Percentiles rank a stretch among this genome's conserved stretches.
Evolutionary conservation across 2,329 filamentous ascomycete species (phyloP).

Genomic region (Tolypocladium paradoxum): DNA sequence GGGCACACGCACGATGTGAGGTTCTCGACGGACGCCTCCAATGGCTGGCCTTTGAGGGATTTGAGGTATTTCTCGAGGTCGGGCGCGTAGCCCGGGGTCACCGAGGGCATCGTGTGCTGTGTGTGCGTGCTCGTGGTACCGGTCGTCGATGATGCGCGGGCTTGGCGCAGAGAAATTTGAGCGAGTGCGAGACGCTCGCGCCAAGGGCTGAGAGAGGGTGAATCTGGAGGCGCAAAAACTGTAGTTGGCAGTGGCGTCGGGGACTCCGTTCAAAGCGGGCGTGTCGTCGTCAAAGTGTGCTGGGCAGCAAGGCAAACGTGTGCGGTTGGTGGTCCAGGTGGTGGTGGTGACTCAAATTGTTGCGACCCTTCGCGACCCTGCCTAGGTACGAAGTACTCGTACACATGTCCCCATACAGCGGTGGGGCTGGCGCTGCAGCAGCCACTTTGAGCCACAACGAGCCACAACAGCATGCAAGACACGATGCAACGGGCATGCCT

Average conservation of each 20-base stretch:
- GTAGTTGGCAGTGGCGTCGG: not conserved
- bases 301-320: not conserved
- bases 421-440: not conserved
- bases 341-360: not conserved
- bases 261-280: not conserved
- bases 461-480: not conserved
- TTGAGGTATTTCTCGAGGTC: conserved; percentile 70
- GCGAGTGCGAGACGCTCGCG: not conserved
- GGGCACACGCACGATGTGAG: conserved; percentile 59
- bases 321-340: not conserved
- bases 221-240: not conserved
- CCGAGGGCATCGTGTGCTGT: conserved; percentile 21
- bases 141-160: not conserved
- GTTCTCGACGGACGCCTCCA: conserved; percentile 75
- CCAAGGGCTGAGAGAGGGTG: not conserved
- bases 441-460: not conserved
- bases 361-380: not conserved
- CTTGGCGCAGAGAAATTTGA: not conserved
- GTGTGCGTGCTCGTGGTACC: not conserved
- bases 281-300: not conserved
- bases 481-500: not conserved
- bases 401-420: not conserved
- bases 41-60: conserved; percentile 61
- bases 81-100: conserved; percentile 42
- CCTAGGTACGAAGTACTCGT: too few species aligned